Base-by-base conservation (phyloP, 345 rosid genomes). In the Alliaria petiolata region DNA sequence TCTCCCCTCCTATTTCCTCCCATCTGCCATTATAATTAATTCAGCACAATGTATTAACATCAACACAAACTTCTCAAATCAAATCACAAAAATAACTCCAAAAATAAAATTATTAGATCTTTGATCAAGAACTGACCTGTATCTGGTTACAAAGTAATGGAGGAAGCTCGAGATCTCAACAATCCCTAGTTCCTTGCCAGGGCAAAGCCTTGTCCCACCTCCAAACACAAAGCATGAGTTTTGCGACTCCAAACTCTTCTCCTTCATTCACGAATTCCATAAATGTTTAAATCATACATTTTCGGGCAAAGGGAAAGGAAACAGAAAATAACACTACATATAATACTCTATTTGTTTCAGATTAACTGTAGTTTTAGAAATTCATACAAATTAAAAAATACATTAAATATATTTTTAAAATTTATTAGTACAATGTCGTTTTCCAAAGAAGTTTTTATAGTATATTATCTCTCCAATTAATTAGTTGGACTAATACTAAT, bases 141-240 rank as follows among this genome's bases (percentile, higher is more conserved):
- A 91, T 81, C 79, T 83, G 11, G 98, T 91, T 42, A 93, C 83
- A 74, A 89, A 89, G 65, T 89, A 91, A 78, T 93, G 98, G 58
- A 93, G 97, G 67, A 93, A 93, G 46, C 89, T 82, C 5, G 98
- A 91, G 70, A 93, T 83, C 72, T 93, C 98, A 28, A 89, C 89
- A 43, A 93, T 86, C 68, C 98, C 97, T 14, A 91, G 86, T 58
- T 91, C 97, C 70, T 93, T 93, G 28, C 98, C 98, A 5, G 97
- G 98, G 78, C 98, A 93, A 63, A 79, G 87, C 79, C 98, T 89
- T 7, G 86, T 86, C 25, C 98, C 98, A 1, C 90, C 96, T 52
- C 98, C 98, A 70, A 93, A 93, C 53, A 90, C 80, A 77, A 89
- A 73, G 53, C 83, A 83, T 73, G 82, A 68, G 66, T 75, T 85